Evolutionary conservation across 805 yeast species (phyloP).

Genomic region (Ogataea populi-albae): DNA sequence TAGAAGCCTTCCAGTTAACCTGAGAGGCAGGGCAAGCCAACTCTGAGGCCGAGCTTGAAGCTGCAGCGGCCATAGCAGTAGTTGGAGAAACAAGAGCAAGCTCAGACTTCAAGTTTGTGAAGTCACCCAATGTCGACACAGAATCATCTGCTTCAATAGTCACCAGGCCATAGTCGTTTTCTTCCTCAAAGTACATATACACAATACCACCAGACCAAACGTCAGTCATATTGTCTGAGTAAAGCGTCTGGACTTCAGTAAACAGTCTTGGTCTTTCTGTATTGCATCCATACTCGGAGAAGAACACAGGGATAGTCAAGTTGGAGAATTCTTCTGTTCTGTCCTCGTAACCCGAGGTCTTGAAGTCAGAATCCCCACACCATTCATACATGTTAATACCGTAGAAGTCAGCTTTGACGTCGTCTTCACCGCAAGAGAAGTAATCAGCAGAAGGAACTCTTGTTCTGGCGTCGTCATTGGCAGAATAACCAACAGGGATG

Average conservation of each 20-base stretch:
- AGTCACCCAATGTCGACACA: constrained; percentile 64
- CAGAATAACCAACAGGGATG: constrained; percentile 93
- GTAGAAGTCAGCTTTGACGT: constrained; percentile 69
- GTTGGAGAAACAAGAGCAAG: constrained; percentile 53
- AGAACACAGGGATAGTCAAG: constrained; percentile 76
- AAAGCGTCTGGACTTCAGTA: constrained; percentile 69
- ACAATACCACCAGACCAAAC: constrained; percentile 95
- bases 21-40: constrained; percentile 50
- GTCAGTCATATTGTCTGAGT: constrained; percentile 69
- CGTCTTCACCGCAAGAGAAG: constrained; percentile 76
- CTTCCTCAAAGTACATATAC: constrained; percentile 87
- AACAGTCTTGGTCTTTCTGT: constrained; percentile 69
- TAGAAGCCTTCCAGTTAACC: constrained; percentile 62
- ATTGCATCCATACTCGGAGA: constrained; percentile 90
- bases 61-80: constrained; percentile 35
- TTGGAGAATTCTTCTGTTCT: constrained; percentile 71
- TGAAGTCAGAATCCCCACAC: constrained; percentile 69
- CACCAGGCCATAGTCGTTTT: constrained; percentile 78
- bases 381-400: constrained; percentile 88
- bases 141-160: constrained; percentile 38
- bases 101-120: constrained; percentile 51
- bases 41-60: constrained; percentile 35
- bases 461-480: constrained; percentile 83
- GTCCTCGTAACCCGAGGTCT: constrained; percentile 62
- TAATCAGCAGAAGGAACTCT: constrained; percentile 78